These are phyloP conservation scores for Saccharomyces kudriavzevii DNA, from an alignment of 805 yeast species.

Conservation along the genomic window DNA sequence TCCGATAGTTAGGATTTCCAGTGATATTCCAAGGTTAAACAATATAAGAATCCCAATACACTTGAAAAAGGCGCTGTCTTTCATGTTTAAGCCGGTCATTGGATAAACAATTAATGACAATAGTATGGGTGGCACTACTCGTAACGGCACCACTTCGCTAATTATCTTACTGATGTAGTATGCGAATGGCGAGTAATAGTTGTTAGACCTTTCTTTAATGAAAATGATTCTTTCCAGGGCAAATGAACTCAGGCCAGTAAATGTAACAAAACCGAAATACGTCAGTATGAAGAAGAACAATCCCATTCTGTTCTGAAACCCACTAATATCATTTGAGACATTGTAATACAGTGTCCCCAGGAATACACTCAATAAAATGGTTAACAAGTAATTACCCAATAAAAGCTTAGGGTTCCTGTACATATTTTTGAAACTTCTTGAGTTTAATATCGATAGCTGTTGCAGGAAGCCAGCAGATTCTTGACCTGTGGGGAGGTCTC, in stretches of 20 bases:
- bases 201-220: constrained; percentile 87
- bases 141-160: constrained; percentile 86
- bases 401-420: constrained; percentile 89
- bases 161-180: constrained; percentile 78
- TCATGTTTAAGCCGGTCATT: constrained; percentile 77
- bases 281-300: constrained; percentile 85
- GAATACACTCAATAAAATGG: constrained; percentile 69
- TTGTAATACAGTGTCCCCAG: constrained; percentile 82
- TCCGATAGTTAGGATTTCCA: constrained; percentile 81
- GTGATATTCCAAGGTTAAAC: constrained; percentile 80
- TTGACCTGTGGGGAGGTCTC: constrained; percentile 9
- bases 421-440: constrained; percentile 84
- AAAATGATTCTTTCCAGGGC: constrained; percentile 83
- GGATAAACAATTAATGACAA: constrained; percentile 80
- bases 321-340: constrained; percentile 81
- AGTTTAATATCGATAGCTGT: constrained; percentile 68
- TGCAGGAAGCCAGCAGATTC: constrained; percentile 46
- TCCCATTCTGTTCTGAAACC: constrained; percentile 93
- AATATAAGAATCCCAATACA: constrained; percentile 62
- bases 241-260: constrained; percentile 86
- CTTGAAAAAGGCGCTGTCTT: constrained; percentile 62
- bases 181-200: constrained; percentile 81
- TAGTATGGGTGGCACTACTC: constrained; percentile 87
- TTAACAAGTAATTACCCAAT: constrained; percentile 72
- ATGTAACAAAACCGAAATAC: constrained; percentile 86